phyloP scores from a whole-genome alignment of 345 rosid species.

The Populus pruinosa region DNA sequence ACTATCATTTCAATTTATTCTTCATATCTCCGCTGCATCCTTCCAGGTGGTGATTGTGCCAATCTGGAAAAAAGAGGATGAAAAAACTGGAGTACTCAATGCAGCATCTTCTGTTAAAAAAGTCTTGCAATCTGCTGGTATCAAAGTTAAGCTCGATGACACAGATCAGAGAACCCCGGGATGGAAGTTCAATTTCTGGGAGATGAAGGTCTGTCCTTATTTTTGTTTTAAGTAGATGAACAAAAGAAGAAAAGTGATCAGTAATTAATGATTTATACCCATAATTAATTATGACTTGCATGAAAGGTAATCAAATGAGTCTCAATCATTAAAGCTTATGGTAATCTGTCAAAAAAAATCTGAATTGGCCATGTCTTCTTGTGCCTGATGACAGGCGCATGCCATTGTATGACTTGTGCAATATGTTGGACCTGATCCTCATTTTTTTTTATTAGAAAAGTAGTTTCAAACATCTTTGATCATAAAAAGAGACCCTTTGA shows the following conservation, averaged over 20 bases:
- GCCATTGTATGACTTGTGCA: background rate
- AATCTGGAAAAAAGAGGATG: conserved; percentile 77
- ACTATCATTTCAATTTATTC: background rate
- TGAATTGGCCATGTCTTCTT: background rate
- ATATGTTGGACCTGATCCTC: background rate
- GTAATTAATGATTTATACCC: background rate
- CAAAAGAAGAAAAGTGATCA: background rate
- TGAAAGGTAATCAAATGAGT: background rate
- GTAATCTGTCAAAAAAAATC: background rate
- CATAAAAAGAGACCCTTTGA: background rate
- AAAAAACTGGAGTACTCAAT: conserved; percentile 65
- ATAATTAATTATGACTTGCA: background rate
- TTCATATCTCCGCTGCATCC: conserved; percentile 4
- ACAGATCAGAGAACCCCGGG: conserved; percentile 80
- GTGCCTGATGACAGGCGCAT: background rate
- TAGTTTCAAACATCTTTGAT: background rate
- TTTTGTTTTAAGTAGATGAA: background rate
- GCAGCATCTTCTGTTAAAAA: conserved; percentile 68
- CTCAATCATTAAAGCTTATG: background rate
- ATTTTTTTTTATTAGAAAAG: background rate
- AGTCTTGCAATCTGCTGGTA: conserved; percentile 52
- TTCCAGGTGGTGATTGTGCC: conserved; percentile 79
- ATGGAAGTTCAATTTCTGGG: conserved; percentile 98
- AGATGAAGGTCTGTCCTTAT: conserved; percentile 66
- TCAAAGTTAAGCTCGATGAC: conserved; percentile 85